A percentile compares a stretch with the other conserved stretches of the same genome.
phyloP scores from a whole-genome alignment of 768 basidiomycete genomes.

The Exidia glandulosa region DNA sequence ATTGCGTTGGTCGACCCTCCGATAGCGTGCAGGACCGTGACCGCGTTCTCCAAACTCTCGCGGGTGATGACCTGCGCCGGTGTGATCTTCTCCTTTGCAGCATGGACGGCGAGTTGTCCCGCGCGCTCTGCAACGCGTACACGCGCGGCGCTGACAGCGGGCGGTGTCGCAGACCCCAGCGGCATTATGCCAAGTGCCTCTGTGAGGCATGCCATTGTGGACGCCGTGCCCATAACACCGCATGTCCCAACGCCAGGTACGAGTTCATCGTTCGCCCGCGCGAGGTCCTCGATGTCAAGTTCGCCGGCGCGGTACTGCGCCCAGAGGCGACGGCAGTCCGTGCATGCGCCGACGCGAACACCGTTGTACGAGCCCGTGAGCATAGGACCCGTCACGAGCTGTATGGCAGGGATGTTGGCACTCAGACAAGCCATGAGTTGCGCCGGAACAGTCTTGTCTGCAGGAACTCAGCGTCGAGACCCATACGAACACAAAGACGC shows the following conservation, averaged over 20 bases:
- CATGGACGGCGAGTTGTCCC: constrained; percentile 9
- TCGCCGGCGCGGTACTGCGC: constrained; percentile 13
- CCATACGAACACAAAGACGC: neutral
- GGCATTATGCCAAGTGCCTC: constrained; percentile 17
- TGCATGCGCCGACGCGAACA: constrained; percentile 14
- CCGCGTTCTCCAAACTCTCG: constrained; percentile 11
- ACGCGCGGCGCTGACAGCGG: constrained; percentile 13
- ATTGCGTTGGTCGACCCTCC: constrained; percentile 12
- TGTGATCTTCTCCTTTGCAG: constrained; percentile 1
- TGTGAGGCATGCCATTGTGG: constrained; percentile 17
- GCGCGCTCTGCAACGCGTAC: constrained; percentile 13
- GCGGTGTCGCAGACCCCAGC: constrained; percentile 14
- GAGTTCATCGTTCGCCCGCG: constrained; percentile 13
- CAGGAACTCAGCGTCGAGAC: constrained; percentile 3
- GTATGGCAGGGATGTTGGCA: constrained; percentile 13
- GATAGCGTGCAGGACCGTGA: constrained; percentile 10
- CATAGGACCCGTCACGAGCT: constrained; percentile 16
- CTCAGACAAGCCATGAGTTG: constrained; percentile 17
- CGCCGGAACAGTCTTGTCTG: constrained; percentile 18
- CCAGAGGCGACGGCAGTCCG: constrained; percentile 18
- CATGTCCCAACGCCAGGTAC: constrained; percentile 16
- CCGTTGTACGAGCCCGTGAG: constrained; percentile 14
- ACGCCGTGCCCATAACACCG: constrained; percentile 17
- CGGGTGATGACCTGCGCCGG: constrained; percentile 4
- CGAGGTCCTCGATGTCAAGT: constrained; percentile 16